Evolutionary conservation across 345 rosid genomes (phyloP), one percentile per base, ranked within the genome.

Genomic region (Salix exigua): DNA sequence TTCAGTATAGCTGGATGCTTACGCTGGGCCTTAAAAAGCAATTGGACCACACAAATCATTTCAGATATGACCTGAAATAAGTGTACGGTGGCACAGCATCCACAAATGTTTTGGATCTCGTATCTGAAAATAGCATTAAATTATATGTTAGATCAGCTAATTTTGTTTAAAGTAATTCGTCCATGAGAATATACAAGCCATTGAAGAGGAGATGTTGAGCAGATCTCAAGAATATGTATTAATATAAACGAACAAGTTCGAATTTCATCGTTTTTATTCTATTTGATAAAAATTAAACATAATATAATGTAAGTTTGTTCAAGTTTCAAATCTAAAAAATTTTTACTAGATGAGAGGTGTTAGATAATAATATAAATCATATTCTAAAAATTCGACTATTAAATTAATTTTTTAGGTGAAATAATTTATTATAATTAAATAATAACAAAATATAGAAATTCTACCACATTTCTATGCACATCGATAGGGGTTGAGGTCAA

Each of bases 81-180:
- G 35, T 33, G 35, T 4, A 0, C 0, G 35, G 46, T 53, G 66
- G 64, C 67, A 51, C 38, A 12, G 18, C 50, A 53, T 3, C 44
- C 70, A n/a, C 78, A 31, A 60, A 35, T 33, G 74, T 70, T 73
- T 73, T 50, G 82, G 86, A 79, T 83, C 82, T 71, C 71, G 77
- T 28, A 65, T 76, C 72, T 6, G 37, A 17, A 73, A 75, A 74
- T 38, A 77, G 77, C 68, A 46, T 68, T 2, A 28, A 79, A 44
- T 18, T 31, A 31, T 0, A 4, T 8, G n/a, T 19, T 17, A 14
- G 51, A n/a, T 60, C 23, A 60, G 28, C 6, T 31, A 31, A 31
- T 28, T 23, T 33, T 62, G 1, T 31, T 62, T 68, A n/a, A 73
- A 65, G 66, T 23, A 1, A 69, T 30, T 30, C 31, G 31, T 30